Evolutionary conservation across 352 stramenopile species (phyloP).

Genomic region (Phytophthora pluvialis): DNA sequence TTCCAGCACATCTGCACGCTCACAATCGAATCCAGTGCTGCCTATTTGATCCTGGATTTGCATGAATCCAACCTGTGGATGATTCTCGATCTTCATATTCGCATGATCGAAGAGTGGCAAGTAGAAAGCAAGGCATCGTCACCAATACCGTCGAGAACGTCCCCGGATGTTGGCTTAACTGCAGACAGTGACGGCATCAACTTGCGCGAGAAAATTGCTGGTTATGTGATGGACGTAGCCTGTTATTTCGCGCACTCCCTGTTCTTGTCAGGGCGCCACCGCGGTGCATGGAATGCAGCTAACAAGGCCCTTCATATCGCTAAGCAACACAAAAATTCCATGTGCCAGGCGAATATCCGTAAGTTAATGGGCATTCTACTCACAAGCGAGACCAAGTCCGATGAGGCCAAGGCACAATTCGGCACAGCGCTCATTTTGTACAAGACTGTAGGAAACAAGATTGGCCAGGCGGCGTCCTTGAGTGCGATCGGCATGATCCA

Average conservation of each 20-base stretch:
- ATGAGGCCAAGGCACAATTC: constrained; percentile 85
- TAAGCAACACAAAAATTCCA: constrained; percentile 73
- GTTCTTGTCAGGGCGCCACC: constrained; percentile 76
- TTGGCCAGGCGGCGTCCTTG: constrained; percentile 73
- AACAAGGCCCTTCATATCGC: constrained; percentile 81
- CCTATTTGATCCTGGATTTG: constrained; percentile 83
- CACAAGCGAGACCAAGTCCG: constrained; percentile 84
- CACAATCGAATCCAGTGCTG: constrained; percentile 68
- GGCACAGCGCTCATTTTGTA: constrained; percentile 78
- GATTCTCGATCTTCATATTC: constrained; percentile 74
- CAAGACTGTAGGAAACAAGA: constrained; percentile 76
- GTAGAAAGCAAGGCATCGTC: constrained; percentile 21
- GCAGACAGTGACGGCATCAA: constrained; percentile 17
- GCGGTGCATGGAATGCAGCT: constrained; percentile 71
- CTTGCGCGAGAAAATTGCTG: constrained; percentile 55
- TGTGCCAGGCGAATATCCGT: constrained; percentile 72
- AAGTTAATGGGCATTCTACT: constrained; percentile 84
- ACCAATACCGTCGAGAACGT: constrained; percentile 12
- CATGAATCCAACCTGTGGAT: constrained; percentile 87
- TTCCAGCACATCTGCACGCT: constrained; percentile 86
- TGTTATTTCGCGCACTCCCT: constrained; percentile 79
- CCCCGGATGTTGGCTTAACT: neutral
- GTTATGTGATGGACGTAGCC: constrained; percentile 70
- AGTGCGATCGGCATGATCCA: constrained; percentile 86
- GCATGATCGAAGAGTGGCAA: constrained; percentile 74